Conservation (phyloP, 805 yeast genomes). For the Candida yuanshanica region DNA sequence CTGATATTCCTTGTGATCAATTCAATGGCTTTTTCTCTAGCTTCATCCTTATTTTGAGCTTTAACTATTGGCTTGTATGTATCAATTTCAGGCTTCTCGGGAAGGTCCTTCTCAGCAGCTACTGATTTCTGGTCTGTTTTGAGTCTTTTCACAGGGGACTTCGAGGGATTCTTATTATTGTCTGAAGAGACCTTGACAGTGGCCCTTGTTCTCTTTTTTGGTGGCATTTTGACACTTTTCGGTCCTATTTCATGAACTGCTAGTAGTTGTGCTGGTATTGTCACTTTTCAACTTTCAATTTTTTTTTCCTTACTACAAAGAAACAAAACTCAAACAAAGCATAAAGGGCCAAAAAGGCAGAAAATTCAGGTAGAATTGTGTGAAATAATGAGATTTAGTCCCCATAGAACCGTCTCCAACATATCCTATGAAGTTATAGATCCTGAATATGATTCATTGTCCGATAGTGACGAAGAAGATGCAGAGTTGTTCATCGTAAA, state of each 20-base stretch:
- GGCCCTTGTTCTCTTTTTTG: constrained; percentile 1
- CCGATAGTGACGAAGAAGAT: background rate
- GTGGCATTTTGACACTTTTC: background rate
- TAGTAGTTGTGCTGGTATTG: background rate
- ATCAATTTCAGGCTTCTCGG: background rate
- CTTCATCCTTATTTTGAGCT: background rate
- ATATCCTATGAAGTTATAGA: background rate
- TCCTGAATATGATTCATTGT: background rate
- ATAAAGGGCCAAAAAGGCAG: background rate
- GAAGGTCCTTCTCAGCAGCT: background rate
- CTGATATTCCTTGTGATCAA: background rate
- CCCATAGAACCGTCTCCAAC: background rate
- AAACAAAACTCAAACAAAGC: background rate
- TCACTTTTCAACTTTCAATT: background rate
- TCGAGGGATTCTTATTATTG: background rate
- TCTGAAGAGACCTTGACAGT: too few species aligned
- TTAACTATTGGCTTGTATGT: background rate
- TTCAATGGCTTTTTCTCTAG: background rate
- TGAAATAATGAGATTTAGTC: background rate
- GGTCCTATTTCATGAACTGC: background rate
- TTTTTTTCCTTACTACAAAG: background rate
- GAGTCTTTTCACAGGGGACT: background rate
- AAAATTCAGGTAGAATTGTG: background rate
- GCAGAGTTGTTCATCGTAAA: background rate
- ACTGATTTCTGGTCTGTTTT: background rate